Evolutionary conservation across 2,329 filamentous ascomycete genomes (phyloP), one percentile per base, ranked within the genome.

Genomic region (Fusarium heterosporum): DNA sequence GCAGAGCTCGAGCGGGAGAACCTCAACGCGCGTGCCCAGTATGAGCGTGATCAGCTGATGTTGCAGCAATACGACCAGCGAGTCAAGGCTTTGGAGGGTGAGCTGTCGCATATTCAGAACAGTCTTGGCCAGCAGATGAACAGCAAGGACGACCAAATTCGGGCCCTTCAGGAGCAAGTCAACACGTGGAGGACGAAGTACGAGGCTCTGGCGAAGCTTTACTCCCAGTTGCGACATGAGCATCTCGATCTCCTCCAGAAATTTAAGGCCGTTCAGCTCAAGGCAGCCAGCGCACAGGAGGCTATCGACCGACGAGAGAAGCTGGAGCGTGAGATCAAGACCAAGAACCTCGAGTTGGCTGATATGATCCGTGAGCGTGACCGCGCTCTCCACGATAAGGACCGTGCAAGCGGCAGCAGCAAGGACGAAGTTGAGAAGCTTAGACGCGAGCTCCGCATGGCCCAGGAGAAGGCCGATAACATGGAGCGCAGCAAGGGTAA

Each of bases 291-390:
- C 7, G 96, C 96, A 0, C 95, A 98, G 76, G 96, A 99, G 81
- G 96, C 96, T 2, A 97, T 98, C 66, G 96, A 98, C 57, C 90
- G 88, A 72, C 90, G 95, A 10, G 96, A 99, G 82, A 97, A 96
- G 83, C 85, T 99, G 51, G 93, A 98, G 81, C 91, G 95, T 32
- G 96, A 99, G 81, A 91, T 99, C 77, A 99, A 99, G 87, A 97
- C 95, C 29, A 99, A 99, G 87, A 99, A 99, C 76, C 83, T 99
- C n/a, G 96, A 99, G 78, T 82, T 99, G 64, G 96, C 96, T 30
- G 93, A 98, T 77, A 98, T 99, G 96, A 99, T 99, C 68, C 89
- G 96, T 41, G 96, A 99, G 81, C 87, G 96, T 71, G 96, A 99
- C 75, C 89, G 96, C 67, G 96, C 96, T 29, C 81, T 97, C 51